Evolutionary conservation across 805 yeast genomes (phyloP).

Genomic region (Myxozyma vanderwaltii): DNA sequence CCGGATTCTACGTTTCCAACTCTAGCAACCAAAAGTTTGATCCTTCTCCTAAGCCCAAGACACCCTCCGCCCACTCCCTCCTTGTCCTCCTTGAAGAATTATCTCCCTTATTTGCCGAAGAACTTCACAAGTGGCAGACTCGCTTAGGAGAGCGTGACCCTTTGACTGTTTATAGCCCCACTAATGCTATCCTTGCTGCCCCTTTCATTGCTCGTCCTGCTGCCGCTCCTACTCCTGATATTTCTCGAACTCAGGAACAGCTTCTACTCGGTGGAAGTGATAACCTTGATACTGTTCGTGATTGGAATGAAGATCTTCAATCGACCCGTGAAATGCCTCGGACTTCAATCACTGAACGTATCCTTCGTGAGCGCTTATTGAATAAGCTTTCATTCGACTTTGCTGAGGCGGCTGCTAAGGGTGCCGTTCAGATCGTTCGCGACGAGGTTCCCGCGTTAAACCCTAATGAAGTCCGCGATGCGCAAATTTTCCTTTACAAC

Average conservation of each 20-base stretch:
- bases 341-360: conserved; percentile 60
- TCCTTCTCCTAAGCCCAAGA: conserved; percentile 50
- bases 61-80: conserved; percentile 49
- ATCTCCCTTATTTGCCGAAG: conserved; percentile 63
- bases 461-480: conserved; percentile 64
- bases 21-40: conserved; percentile 71
- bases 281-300: conserved; percentile 61
- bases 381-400: conserved; percentile 75
- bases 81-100: conserved; percentile 61
- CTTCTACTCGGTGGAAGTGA: conserved; percentile 59
- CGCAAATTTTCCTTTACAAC: conserved; percentile 72
- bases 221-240: conserved; percentile 52
- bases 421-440: conserved; percentile 73
- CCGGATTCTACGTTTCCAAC: conserved; percentile 79
- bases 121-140: conserved; percentile 55
- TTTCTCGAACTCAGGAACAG: conserved; percentile 60
- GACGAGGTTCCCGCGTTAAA: conserved; percentile 79
- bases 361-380: conserved; percentile 73
- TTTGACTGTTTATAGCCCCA: conserved; percentile 54
- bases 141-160: conserved; percentile 39
- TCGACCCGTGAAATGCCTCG: conserved; percentile 69
- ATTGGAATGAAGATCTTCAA: conserved; percentile 92
- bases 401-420: conserved; percentile 70
- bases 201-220: conserved; percentile 69
- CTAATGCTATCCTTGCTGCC: conserved; percentile 58